Evolutionary conservation across 73 alveolate species (phyloP), one percentile per base, ranked within the genome.

Genomic region (Breviolum minutum): DNA sequence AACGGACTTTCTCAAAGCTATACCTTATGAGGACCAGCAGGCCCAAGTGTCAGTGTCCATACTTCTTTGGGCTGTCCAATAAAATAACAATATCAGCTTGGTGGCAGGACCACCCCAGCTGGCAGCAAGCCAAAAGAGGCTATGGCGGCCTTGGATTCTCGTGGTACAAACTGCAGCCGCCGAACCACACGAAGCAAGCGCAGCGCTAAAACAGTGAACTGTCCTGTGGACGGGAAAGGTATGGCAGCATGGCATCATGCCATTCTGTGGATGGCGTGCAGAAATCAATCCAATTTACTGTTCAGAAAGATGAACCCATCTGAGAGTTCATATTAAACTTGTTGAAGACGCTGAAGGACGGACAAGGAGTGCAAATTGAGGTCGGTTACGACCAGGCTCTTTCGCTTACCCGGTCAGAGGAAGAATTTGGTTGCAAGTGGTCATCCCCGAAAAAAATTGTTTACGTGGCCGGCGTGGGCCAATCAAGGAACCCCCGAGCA

Each of bases 111-210:
- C 79, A 91, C 70, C 29, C 66, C 30, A 12, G 64, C 63, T 14
- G 85, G 97, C 77, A 73, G 63, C 30, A 32, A 62, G 11, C 97
- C 97, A 63, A 91, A 91, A 76, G 88, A 70, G 20, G 79, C 88
- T n/a, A 63, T 91, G 32, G 85, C 76, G 6, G 97, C 76, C 29
- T 69, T 70, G 27, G 88, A 63, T 60, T 77, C 70, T 13, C 85
- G 88, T 2, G 97, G 88, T 30, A 91, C 26, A 62, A 63, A 48
- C n/a, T n/a, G 62, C 40, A 91, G 19, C 30, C 97, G 63, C 66
- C 97, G 83, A 54, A 91, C 88, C 24, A 70, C 63, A 22, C 88
- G 87, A 8, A 91, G 76, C 69, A 70, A 27, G 8, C 85, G 97
- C 62, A 91, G 79, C 64, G 79, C 40, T 40, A 91, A 88, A 24